Conservation (phyloP, 1,139 yeast species). For the Yamadazyma sp. region DNA sequence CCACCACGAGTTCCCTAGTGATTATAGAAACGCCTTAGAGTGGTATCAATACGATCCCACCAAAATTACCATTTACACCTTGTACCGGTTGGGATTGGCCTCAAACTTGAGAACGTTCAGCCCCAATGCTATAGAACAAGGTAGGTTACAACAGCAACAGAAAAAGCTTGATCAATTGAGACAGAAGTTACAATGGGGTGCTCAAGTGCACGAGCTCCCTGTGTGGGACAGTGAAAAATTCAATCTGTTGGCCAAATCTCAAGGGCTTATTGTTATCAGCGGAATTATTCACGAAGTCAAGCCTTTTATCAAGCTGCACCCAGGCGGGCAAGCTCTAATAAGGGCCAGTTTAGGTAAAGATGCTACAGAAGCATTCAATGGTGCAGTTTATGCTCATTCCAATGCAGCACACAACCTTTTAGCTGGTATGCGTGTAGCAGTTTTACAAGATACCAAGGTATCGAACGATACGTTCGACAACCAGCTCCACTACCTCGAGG, state of each 20-base stretch:
- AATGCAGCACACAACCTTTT: constrained; percentile 96
- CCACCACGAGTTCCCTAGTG: constrained; percentile 99
- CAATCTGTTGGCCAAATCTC: constrained; percentile 57
- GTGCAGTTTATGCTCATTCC: constrained; percentile 95
- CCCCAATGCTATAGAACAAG: constrained; percentile 94
- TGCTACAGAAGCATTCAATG: constrained; percentile 95
- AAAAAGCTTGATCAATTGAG: constrained; percentile 87
- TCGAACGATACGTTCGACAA: constrained; percentile 49
- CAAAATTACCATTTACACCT: constrained; percentile 68
- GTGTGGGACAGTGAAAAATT: constrained; percentile 88
- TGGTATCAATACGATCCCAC: constrained; percentile 99
- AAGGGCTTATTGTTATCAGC: constrained; percentile 71
- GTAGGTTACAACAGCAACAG: constrained; percentile 91
- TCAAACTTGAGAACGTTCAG: constrained; percentile 89
- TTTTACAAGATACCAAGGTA: constrained; percentile 66
- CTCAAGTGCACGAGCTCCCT: constrained; percentile 78
- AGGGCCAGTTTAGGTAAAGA: constrained; percentile 89
- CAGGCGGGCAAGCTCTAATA: constrained; percentile 92
- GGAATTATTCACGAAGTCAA: constrained; percentile 95
- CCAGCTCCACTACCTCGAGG: constrained; percentile 49
- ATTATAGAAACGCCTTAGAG: constrained; percentile 93
- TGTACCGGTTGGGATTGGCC: constrained; percentile 79
- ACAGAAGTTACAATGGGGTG: constrained; percentile 86
- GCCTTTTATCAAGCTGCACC: constrained; percentile 83
- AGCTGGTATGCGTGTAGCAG: constrained; percentile 94